Evolutionary conservation across 495 filamentous ascomycete species (phyloP).

Genomic region (Aspergillus haitiensis): DNA sequence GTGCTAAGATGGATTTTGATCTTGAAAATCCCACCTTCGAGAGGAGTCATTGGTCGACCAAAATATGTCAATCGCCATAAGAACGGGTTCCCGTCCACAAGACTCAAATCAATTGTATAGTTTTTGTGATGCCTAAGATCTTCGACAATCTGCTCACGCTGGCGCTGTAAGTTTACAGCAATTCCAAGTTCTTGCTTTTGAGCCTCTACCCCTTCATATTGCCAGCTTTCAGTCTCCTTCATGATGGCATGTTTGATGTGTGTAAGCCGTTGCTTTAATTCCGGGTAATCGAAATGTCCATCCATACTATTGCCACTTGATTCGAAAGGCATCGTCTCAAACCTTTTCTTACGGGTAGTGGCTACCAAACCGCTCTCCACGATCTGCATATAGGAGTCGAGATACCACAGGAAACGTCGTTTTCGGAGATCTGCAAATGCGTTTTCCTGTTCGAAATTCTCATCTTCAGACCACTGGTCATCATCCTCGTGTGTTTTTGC

Average conservation of each 20-base stretch:
- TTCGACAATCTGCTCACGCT: constrained; percentile 80
- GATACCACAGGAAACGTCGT: constrained; percentile 93
- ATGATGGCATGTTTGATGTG: constrained; percentile 67
- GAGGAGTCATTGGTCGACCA: constrained; percentile 86
- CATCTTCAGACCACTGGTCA: constrained; percentile 34
- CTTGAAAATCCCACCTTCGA: constrained; percentile 88
- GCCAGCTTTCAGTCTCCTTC: constrained; percentile 72
- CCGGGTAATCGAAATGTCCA: constrained; percentile 80
- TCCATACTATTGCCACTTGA: constrained; percentile 76
- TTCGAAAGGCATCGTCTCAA: constrained; percentile 85
- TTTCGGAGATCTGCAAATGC: constrained; percentile 91
- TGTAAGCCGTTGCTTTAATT: constrained; percentile 66
- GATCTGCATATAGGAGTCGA: constrained; percentile 74
- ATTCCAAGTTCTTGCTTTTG: constrained; percentile 69
- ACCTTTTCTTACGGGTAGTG: constrained; percentile 58
- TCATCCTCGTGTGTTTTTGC: constrained; percentile 43
- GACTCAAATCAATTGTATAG: constrained; percentile 68
- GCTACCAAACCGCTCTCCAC: constrained; percentile 54
- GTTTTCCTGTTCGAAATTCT: constrained; percentile 48
- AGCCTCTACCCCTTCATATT: constrained; percentile 60
- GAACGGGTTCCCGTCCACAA: constrained; percentile 62
- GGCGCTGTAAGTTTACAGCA: constrained; percentile 76
- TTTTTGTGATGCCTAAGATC: constrained; percentile 66
- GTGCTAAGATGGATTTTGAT: constrained; percentile 81
- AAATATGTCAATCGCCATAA: constrained; percentile 73